Conservation (phyloP, 192 early-diverging fungal species). For the Entomortierella parvispora region DNA sequence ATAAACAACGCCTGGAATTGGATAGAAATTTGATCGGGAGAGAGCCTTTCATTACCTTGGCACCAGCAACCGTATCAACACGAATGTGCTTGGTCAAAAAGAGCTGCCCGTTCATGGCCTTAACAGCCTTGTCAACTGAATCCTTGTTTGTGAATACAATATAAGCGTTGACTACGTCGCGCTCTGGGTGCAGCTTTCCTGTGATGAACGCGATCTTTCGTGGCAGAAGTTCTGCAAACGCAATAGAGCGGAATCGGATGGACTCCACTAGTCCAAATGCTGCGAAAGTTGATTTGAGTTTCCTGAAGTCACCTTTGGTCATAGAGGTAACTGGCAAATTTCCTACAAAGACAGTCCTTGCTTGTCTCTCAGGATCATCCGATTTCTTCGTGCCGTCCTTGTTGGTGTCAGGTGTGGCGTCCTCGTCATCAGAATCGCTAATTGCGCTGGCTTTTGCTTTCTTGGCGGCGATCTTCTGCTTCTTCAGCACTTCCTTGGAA, state of each 20-base stretch:
- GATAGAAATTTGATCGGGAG: no score
- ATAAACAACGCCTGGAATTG: neutral
- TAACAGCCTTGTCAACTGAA: slow-evolving; percentile 67
- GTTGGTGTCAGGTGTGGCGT: slow-evolving; percentile 49
- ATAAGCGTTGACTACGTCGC: slow-evolving; percentile 91
- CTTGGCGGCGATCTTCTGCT: slow-evolving; percentile 37
- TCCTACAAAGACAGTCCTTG: slow-evolving; percentile 93
- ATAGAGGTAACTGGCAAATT: slow-evolving; percentile 77
- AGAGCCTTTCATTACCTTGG: no score
- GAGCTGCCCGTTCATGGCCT: slow-evolving; percentile 77
- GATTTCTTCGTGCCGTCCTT: slow-evolving; percentile 51
- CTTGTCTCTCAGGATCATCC: slow-evolving; percentile 65
- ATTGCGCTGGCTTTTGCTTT: slow-evolving; percentile 16
- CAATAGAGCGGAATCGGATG: slow-evolving; percentile 91
- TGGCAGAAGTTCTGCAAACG: slow-evolving; percentile 72
- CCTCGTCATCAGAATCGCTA: slow-evolving; percentile 54
- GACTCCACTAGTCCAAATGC: slow-evolving; percentile 81
- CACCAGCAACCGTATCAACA: slow-evolving; percentile 72
- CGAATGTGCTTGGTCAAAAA: slow-evolving; percentile 91
- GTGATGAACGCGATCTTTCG: slow-evolving; percentile 87
- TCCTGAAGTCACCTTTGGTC: slow-evolving; percentile 67
- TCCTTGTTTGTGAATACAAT: slow-evolving; percentile 79
- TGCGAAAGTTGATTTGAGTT: slow-evolving; percentile 74
- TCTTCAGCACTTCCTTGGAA: slow-evolving; percentile 12
- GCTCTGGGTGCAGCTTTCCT: slow-evolving; percentile 84